Evolutionary conservation across 352 stramenopile genomes (phyloP).

Genomic region (Phytophthora sansomeana): DNA sequence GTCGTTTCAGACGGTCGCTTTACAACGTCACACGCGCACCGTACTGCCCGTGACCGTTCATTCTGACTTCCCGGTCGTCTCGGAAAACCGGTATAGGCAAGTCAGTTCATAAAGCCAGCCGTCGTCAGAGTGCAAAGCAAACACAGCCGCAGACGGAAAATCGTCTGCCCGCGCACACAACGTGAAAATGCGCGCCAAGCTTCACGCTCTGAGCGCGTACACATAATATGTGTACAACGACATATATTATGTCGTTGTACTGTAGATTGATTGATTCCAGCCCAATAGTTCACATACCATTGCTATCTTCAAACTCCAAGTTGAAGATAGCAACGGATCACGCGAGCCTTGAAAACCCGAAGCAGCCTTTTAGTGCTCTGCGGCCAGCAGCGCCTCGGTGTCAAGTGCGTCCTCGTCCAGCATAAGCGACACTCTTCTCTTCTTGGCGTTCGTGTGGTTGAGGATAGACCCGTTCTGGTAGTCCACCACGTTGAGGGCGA

Average conservation of each 20-base stretch:
- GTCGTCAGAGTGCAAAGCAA: constrained; percentile 14
- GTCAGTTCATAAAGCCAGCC: constrained; percentile 29
- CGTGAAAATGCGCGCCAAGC: neutral
- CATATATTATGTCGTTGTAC: constrained; percentile 2
- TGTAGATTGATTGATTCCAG: constrained; percentile 15
- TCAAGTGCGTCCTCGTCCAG: constrained; percentile 69
- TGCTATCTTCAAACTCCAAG: neutral
- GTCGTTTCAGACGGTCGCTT: constrained; percentile 17
- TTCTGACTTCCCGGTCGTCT: constrained; percentile 22
- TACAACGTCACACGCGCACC: constrained; percentile 22
- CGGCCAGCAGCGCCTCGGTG: constrained; percentile 60
- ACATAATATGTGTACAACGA: no score
- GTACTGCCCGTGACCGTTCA: constrained; percentile 15
- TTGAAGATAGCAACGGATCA: constrained; percentile 28
- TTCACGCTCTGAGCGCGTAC: constrained; percentile 32
- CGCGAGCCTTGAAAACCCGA: neutral
- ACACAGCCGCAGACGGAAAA: constrained; percentile 22
- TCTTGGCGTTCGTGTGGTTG: constrained; percentile 61
- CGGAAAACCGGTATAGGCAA: constrained; percentile 23
- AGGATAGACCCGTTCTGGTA: constrained; percentile 82
- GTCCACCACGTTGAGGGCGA: constrained; percentile 81
- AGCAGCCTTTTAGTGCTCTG: constrained; percentile 53
- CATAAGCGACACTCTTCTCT: constrained; percentile 48
- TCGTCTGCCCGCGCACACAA: constrained; percentile 1
- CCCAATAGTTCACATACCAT: neutral